Base-by-base conservation (phyloP, 192 early-diverging fungal genomes). In the Backusella morwellensis region DNA sequence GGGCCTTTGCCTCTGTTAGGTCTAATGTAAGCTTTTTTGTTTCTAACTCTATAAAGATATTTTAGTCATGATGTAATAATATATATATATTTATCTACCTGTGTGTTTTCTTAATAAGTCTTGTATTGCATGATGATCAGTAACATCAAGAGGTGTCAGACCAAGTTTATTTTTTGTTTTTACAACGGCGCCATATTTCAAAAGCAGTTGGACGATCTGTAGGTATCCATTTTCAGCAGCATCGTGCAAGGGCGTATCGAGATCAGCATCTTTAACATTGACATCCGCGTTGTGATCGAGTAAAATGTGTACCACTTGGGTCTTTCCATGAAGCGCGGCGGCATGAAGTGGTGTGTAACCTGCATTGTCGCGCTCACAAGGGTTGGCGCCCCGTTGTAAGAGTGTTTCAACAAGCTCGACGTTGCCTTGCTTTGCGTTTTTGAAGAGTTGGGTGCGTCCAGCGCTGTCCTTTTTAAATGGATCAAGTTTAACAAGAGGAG, bases 231-330 rank as follows among this genome's bases (percentile, higher is more conserved):
- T 87, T 71, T 88, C 86, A 12, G 81, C 80, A 9, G 92, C 90
- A 63, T 93, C 92, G 59, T 93, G 92, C 23, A 93, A 76, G 8
- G 92, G 88, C 15, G 92, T 92, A 71, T 90, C 82, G n/a, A 86
- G 86, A 52, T 89, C 89, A 69, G 83, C 81, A 6, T 90, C 91
- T 42, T 87, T 85, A 6, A 87, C 88, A 72, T 88, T 84, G 52
- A 85, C 83, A 72, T 92, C 86, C 8, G 91, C 90, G 12, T 89
- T 88, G 73, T 86, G 84, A 50, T 79, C 87, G 41, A 82, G 84
- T 35, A 90, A 74, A 2, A 90, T 72, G 34, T 81, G 70, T 9
- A 90, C 87, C n/a, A 88, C 83, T 29, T 87, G 80, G n/a, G 74
- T 35, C 54, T 81, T 83, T 2, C 91, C 91, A 21, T 86, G 83